phyloP scores from a whole-genome alignment of 306 rosid species.

The Citrullus colocynthis region DNA sequence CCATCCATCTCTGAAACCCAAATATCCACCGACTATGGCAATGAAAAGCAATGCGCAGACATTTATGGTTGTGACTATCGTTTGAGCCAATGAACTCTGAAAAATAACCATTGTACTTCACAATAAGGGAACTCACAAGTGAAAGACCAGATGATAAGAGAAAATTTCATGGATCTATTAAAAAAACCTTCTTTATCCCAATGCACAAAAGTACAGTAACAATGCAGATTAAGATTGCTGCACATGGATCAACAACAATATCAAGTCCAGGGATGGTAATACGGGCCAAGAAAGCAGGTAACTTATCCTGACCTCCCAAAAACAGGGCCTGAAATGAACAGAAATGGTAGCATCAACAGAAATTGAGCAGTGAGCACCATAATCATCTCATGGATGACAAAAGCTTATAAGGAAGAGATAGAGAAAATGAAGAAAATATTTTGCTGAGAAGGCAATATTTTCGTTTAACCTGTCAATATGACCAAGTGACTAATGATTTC shows the following conservation, averaged over 20 bases:
- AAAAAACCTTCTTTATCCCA: conserved; percentile 88
- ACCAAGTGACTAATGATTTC: background rate
- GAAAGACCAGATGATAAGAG: background rate
- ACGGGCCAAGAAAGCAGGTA: conserved; percentile 60
- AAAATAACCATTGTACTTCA: conserved; percentile 1
- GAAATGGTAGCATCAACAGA: background rate
- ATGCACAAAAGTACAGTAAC: conserved; percentile 61
- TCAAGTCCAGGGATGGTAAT: conserved; percentile 55
- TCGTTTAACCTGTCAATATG: background rate
- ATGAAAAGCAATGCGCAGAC: conserved; percentile 78
- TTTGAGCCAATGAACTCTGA: conserved; percentile 79
- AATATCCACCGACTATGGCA: conserved; percentile 51
- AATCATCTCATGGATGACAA: background rate
- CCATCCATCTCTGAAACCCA: conserved; percentile 93
- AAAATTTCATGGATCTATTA: background rate
- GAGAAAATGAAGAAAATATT: background rate
- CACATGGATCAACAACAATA: conserved; percentile 81
- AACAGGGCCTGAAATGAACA: conserved; percentile 45
- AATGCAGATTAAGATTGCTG: conserved; percentile 59
- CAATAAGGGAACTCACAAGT: background rate
- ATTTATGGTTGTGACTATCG: conserved; percentile 58
- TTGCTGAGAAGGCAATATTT: background rate
- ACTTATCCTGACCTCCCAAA: conserved; percentile 62
- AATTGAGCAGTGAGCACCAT: background rate
- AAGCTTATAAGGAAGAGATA: background rate